Evolutionary conservation across 768 basidiomycete species (phyloP), one percentile per base, ranked within the genome.

Genomic region (Fomitopsis serialis): DNA sequence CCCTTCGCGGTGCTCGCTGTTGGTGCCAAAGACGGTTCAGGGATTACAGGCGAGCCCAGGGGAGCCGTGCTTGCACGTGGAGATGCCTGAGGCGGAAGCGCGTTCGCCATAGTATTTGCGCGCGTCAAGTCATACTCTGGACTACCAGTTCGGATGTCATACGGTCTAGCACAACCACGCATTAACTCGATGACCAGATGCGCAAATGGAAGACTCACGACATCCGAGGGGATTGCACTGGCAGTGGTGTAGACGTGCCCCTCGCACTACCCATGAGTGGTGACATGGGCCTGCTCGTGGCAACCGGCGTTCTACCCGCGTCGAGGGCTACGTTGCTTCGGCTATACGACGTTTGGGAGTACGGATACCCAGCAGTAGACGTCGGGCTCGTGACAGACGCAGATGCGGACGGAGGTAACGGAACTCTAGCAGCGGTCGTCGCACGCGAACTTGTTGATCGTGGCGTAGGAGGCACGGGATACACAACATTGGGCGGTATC

Each of bases 351-450:
- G 55, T 47, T 17, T 52, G 55, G 9, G 46, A 47, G 35, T 54
- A 50, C 32, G 52, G 54, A 10, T 54, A 54, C 13, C 48, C 54
- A 6, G 46, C 54, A 17, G 45, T 48, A 22, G 57, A 58, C 19
- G 52, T 52, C 2, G 58, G 58, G 35, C 57, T 56, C 2, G 54
- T 25, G 21, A 47, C 50, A 9, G 56, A 56, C 0, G 52, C 55
- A 0, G 49, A 45, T 12, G 54, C 48, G 7, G 64, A 63, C 12
- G 58, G 53, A 0, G 62, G 59, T 6, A 58, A 53, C 3, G 64
- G 64, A 10, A 66, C 60, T 19, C 55, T 53, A 11, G 60, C 60
- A 1, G 62, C 62, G 8, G 54, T 56, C 22, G 55, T 48, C 1
- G 52, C 53, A 13, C 53, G 34, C 36, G 62, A 57, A 47, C 55